Percentiles rank a stretch among this genome's conserved stretches.
phyloP scores from a whole-genome alignment of 768 basidiomycete species.

The Lyophyllum semitale region DNA sequence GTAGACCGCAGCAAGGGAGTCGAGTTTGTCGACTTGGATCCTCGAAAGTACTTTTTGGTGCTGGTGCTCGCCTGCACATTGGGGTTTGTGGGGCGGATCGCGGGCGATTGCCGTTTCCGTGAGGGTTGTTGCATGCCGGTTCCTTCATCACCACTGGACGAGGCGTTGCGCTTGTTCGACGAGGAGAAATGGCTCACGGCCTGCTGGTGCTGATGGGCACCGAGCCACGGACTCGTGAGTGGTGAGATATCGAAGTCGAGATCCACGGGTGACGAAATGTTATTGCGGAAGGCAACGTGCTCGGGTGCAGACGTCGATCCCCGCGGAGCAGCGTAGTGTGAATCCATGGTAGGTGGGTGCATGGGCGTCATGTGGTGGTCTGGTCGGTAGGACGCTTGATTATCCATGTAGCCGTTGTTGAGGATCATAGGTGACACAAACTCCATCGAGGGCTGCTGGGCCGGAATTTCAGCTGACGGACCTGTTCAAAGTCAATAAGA shows the following conservation, averaged over 20 bases:
- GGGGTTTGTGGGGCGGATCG: constrained; percentile 39
- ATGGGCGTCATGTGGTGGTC: constrained; percentile 21
- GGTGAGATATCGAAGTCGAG: constrained; percentile 78
- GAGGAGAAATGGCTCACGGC: constrained; percentile 14
- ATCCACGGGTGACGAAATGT: constrained; percentile 48
- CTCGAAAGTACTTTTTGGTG: constrained; percentile 27
- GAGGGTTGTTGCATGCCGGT: constrained; percentile 32
- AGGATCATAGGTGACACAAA: constrained; percentile 67
- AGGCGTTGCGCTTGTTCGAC: constrained; percentile 56
- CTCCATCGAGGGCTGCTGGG: constrained; percentile 54
- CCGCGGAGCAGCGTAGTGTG: constrained; percentile 17
- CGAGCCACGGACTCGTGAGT: constrained; percentile 80
- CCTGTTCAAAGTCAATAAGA: constrained; percentile 34
- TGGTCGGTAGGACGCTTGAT: constrained; percentile 9
- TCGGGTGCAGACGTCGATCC: constrained; percentile 69
- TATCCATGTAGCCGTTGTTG: constrained; percentile 35
- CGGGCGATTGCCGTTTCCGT: constrained; percentile 58
- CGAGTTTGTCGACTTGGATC: constrained; percentile 57
- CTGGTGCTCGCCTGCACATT: constrained; percentile 6
- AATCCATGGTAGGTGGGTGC: constrained; percentile 23
- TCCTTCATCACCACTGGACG: constrained; percentile 56
- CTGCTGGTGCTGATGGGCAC: constrained; percentile 52
- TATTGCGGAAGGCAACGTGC: constrained; percentile 67
- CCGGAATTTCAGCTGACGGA: constrained; percentile 66
- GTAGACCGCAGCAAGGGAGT: constrained; percentile 57